Base-by-base conservation (phyloP, 1,284 basidiomycete species). In the Chalciporus sp. region DNA sequence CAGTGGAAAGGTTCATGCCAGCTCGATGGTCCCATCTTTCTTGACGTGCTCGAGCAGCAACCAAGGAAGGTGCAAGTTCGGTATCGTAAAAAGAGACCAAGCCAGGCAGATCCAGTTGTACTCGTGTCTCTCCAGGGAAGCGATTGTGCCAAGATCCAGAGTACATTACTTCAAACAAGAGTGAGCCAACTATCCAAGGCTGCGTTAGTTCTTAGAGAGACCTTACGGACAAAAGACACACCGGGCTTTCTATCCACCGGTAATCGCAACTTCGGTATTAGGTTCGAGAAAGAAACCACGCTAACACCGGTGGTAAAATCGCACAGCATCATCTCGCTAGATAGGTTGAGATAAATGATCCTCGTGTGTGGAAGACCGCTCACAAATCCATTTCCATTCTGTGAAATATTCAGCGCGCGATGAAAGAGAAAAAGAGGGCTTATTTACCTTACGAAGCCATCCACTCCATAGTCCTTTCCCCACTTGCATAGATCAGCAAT, bases 321-420 rank as follows among this genome's bases (percentile, higher is more conserved):
- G 57, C 81, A 83, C 3, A 80, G 60, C 76, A 83, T 80, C 27
- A 79, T 69, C 62, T 83, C 81, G 51, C 81, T 83, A 51, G 12
- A 43, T 6, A 14, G 17, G 20, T 28, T 45, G 7, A 54, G 28
- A 28, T 37, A 49, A 29, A 26, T 46, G 7, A 2, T 1, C 23
- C 12, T 12, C 23, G 12, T 1, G n/a, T 0, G 9, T 5, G 16
- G 23, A 42, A 2, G 9, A 28, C 37, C n/a, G 62, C 76, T 61
- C 57, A 81, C 79, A 80, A 81, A 55, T 74, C 68, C 68, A 77
- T 73, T 63, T 78, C 74, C 79, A 80, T 80, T 59, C 78, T 76
- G 41, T 28, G 10, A 49, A 1, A 14, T 16, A 1, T 45, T 58
- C 20, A 66, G 28, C 20, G 1, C 19, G 33, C 2, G 47, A 28